A percentile compares a stretch with the other conserved stretches of the same genome.
These are phyloP conservation scores for Botrytis cinerea DNA, from an alignment of 2,329 filamentous ascomycete genomes.

Conservation along the genomic window DNA sequence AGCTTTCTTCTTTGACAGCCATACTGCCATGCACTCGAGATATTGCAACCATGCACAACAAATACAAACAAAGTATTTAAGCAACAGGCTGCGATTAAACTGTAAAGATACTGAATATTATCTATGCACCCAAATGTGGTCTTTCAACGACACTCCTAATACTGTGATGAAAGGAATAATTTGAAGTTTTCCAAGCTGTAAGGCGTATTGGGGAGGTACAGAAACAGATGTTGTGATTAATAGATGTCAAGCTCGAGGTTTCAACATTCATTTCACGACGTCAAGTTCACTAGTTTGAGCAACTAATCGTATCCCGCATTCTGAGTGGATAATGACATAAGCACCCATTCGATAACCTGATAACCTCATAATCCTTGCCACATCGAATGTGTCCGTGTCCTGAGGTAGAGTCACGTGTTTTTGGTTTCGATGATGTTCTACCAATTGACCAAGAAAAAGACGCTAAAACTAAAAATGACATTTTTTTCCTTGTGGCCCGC, in stretches of 20 bases:
- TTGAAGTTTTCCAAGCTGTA: background rate
- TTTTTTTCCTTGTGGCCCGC: conserved; percentile 21
- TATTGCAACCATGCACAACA: conserved; percentile 22
- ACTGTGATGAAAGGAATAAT: background rate
- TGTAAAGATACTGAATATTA: conserved; percentile 4
- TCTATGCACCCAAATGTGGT: background rate
- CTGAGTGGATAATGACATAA: background rate
- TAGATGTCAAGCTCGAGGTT: background rate
- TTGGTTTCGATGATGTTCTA: conserved; percentile 24
- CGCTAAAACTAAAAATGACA: conserved; percentile 23
- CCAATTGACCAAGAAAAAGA: conserved; percentile 13
- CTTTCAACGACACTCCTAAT: background rate
- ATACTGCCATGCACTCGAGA: conserved; percentile 45
- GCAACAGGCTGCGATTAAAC: background rate
- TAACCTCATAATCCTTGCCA: conserved; percentile 1
- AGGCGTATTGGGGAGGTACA: conserved; percentile 2
- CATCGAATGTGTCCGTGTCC: background rate
- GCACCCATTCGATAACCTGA: background rate
- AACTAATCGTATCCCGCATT: background rate
- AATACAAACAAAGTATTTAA: background rate
- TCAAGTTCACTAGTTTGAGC: conserved; percentile 1
- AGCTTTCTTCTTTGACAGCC: conserved; percentile 57
- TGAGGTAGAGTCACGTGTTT: background rate
- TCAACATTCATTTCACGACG: background rate
- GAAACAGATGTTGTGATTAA: background rate